Evolutionary conservation across 1,284 basidiomycete genomes (phyloP).

Genomic region (Naganishia albida): DNA sequence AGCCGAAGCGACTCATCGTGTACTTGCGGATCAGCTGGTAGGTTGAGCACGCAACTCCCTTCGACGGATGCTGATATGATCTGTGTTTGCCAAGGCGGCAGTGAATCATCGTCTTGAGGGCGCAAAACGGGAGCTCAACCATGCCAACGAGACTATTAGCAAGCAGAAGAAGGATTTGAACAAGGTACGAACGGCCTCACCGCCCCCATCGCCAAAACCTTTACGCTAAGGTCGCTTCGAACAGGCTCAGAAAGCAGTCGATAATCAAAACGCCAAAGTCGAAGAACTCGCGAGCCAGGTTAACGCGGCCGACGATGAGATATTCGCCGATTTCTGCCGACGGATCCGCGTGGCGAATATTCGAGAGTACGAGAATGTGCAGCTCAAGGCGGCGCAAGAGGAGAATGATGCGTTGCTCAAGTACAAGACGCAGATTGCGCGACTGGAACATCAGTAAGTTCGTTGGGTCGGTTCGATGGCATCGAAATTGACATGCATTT

Average conservation of each 20-base stretch:
- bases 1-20: constrained; percentile 70
- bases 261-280: constrained; percentile 62
- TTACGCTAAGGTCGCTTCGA: not conserved
- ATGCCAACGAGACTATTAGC: constrained; percentile 17
- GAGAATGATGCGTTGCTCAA: constrained; percentile 81
- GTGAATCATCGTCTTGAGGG: constrained; percentile 24
- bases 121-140: constrained; percentile 27
- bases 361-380: constrained; percentile 91
- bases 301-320: constrained; percentile 73
- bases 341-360: constrained; percentile 81
- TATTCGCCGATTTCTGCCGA: constrained; percentile 79
- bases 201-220: not conserved
- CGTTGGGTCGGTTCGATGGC: constrained; percentile 7
- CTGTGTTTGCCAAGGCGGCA: constrained; percentile 9
- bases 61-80: no score
- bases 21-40: constrained; percentile 82
- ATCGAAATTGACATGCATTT: constrained; percentile 28
- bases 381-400: constrained; percentile 81
- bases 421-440: constrained; percentile 83
- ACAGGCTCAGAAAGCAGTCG: constrained; percentile 54
- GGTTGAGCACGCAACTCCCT: no score
- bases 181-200: constrained; percentile 5
- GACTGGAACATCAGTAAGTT: constrained; percentile 81
- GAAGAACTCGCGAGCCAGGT: constrained; percentile 61
- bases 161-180: constrained; percentile 30